A percentile compares a stretch with the other conserved stretches of the same genome.
These are phyloP conservation scores for Glebionis coronaria DNA, from an alignment of 129 eudicot species.

Conservation along the genomic window DNA sequence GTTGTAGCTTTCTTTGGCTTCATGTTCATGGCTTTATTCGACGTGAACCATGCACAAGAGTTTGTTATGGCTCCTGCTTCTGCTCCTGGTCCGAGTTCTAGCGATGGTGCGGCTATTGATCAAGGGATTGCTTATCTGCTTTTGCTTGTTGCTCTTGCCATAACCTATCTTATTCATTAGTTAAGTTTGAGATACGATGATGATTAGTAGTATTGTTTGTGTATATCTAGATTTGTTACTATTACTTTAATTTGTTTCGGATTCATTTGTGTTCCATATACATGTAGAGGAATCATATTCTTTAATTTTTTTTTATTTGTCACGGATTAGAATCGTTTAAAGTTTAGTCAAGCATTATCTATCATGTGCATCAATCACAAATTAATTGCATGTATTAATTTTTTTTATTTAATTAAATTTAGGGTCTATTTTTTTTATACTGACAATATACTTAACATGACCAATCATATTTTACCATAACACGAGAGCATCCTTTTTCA, in stretches of 20 bases:
- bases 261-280: slow-evolving; percentile 8
- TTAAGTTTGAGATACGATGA: not conserved
- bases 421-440: no score
- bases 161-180: slow-evolving; percentile 62
- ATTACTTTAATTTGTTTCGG: no score
- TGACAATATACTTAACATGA: no score
- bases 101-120: slow-evolving; percentile 58
- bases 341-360: no score
- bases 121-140: slow-evolving; percentile 70
- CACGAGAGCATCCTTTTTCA: no score
- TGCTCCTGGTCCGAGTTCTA: slow-evolving; percentile 24
- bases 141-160: slow-evolving; percentile 52
- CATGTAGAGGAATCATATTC: not conserved
- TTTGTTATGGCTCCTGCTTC: slow-evolving; percentile 48
- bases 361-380: no score
- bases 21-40: slow-evolving; percentile 37
- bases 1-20: slow-evolving; percentile 34
- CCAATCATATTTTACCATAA: no score
- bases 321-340: no score
- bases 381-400: no score
- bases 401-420: no score
- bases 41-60: slow-evolving; percentile 31
- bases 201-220: not conserved
- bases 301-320: no score
- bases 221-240: not conserved